Evolutionary conservation across 495 filamentous ascomycete genomes (phyloP).

Genomic region (Bathelium albidoporum): DNA sequence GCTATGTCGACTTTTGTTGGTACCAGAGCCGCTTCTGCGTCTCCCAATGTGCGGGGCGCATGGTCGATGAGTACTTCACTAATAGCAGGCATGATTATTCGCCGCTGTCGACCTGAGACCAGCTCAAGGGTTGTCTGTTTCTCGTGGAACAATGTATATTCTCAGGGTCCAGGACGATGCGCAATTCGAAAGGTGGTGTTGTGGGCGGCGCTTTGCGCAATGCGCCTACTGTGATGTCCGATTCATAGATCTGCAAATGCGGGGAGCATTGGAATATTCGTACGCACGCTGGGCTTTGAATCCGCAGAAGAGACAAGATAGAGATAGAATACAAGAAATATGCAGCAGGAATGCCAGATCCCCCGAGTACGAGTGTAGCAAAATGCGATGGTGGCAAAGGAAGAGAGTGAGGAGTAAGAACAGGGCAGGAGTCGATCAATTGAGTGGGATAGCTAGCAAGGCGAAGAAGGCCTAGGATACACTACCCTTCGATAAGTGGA

Average conservation of each 20-base stretch:
- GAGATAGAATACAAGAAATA: background rate
- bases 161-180: background rate
- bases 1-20: background rate
- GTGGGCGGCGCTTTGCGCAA: background rate
- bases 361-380: background rate
- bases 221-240: background rate
- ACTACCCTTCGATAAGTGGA: slow-evolving; percentile 3
- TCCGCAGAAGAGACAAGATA: background rate
- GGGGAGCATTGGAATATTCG: too few relatives aligned
- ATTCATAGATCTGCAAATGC: background rate
- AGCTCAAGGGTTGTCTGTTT: background rate
- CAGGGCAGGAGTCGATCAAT: background rate
- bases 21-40: background rate
- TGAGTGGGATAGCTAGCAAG: background rate
- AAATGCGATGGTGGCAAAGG: background rate
- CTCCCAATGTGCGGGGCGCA: background rate
- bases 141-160: background rate
- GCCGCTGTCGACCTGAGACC: background rate
- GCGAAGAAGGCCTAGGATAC: background rate
- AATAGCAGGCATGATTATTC: background rate
- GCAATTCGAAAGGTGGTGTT: background rate
- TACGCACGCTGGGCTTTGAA: background rate
- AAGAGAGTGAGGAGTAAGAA: background rate
- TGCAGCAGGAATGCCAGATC: background rate
- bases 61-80: background rate